Base-by-base conservation (phyloP, 2,329 filamentous ascomycete genomes). In the Alternaria ventricosa region DNA sequence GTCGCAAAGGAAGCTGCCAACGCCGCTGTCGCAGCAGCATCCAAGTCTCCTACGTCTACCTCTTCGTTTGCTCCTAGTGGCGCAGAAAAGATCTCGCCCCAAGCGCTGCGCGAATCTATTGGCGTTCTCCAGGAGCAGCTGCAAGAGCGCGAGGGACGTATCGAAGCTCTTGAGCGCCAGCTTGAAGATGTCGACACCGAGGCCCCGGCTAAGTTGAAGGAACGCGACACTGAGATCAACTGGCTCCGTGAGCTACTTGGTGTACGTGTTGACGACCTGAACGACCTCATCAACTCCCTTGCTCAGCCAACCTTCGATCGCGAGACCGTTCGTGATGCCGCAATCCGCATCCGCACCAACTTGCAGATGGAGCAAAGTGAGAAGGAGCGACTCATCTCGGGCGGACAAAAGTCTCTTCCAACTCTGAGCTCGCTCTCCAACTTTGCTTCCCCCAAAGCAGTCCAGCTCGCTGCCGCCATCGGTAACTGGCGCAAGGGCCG, bases 301-400 rank as follows among this genome's bases (percentile, higher is more conserved):
- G 90, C 91, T 3, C 86, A 89, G 66, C 90, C 94, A 5, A 84
- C 86, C 25, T 96, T 92, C 77, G 90, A 98, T 78, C 88, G 89
- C 61, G 89, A 93, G 66, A 87, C 88, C 6, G 92, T 97, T 67
- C 92, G 92, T 72, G 94, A 98, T 77, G 94, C 94, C 6, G 92
- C 93, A 36, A 98, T 98, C 71, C 91, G 96, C 57, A 89, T 99
- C 64, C 93, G 93, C 78, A 93, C 96, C 13, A 97, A 97, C 75
- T 85, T 99, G 36, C 93, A 98, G 78, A 99, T 99, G 96, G 95
- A 99, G 80, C 92, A 96, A 77, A 93, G 97, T 78, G 94, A 97
- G 81, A 92, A 93, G 55, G 95, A 98, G 79, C 88, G 96, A 63
- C 90, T 93, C 1, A 87, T 92, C 81, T 89, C 91, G 13, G 91